Base-by-base conservation (phyloP, 1,284 basidiomycete genomes). In the Volvariella surrecta region DNA sequence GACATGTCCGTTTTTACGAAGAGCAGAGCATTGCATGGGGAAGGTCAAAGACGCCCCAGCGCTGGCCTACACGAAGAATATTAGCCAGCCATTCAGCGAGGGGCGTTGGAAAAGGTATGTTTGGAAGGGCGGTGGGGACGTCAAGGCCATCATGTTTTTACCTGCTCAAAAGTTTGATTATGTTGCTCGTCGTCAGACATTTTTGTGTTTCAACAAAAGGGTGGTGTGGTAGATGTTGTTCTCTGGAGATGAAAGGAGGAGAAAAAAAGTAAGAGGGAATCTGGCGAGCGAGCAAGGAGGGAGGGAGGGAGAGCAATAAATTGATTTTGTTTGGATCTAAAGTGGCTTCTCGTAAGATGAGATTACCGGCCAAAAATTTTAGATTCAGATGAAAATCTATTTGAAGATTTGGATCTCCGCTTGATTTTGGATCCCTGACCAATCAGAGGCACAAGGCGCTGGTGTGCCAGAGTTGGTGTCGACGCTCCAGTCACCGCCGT, bases 11-110 rank as follows among this genome's bases (percentile, higher is more conserved):
- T 81, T 82, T 73, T 86, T 86, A 61, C 83, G 88, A 56, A 99
- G 88, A 58, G 93, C 92, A 66, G 95, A 99, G 74, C 96, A 98
- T 77, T 97, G 92, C 86, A 87, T 91, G 58, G 90, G 89, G 77
- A 67, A 94, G 66, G 92, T 95, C 64, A 70, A 59, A 56, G 92
- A 93, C 61, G 91, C 91, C 56, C 88, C 89, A 58, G 91, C 81
- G 60, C 61, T 72, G 58, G 76, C 78, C 80, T 85, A 48, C 15
- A 48, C 28, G 42, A 15, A 32, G 37, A 48, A 6, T 6, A 11
- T 28, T 28, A 28, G 24, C 6, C 6, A 28, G 11, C 24, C 6
- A 11, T 28, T 43, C 8, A 22, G 21, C 3, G 17, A 42, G n/a
- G 7, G 41, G 11, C 19, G 40, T n/a, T 32, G 50, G 44, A 19